These are phyloP conservation scores for Amauroascus verrucosus DNA, from an alignment of 2,329 filamentous ascomycete species.

Conservation along the genomic window DNA sequence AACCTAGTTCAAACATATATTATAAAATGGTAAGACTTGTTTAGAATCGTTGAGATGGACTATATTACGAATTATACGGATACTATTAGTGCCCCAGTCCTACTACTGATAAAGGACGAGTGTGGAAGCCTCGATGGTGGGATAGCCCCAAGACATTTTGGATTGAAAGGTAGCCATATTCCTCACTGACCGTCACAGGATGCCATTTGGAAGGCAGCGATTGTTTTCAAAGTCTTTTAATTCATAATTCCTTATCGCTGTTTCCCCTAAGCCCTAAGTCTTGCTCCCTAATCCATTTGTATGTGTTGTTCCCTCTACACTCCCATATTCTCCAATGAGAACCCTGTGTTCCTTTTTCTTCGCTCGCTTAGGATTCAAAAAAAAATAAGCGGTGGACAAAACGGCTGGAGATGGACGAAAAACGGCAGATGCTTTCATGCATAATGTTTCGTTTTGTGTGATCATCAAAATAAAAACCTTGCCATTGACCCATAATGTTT, in stretches of 20 bases:
- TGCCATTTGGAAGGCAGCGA: background rate
- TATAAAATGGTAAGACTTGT: no score
- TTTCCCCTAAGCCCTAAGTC: constrained; percentile 3
- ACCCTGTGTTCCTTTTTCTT: constrained; percentile 5
- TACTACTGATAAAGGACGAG: no score
- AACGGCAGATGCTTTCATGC: constrained; percentile 8
- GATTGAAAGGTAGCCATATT: background rate
- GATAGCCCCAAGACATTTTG: no score
- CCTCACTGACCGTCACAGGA: background rate
- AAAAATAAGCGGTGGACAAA: constrained; percentile 4
- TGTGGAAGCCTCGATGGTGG: no score
- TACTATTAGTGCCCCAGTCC: no score
- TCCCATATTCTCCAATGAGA: constrained; percentile 4
- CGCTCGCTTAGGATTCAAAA: background rate
- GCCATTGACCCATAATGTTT: constrained; percentile 14
- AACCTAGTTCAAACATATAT: no score
- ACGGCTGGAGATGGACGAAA: constrained; percentile 3
- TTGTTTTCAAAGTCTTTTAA: constrained; percentile 9
- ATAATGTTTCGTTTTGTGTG: constrained; percentile 13
- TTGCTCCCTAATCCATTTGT: constrained; percentile 1
- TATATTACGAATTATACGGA: no score
- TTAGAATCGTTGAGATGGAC: no score
- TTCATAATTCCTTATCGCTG: constrained; percentile 9
- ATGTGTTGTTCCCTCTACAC: background rate
- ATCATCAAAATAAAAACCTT: constrained; percentile 14